phyloP scores from a whole-genome alignment of 305 asterid species.

The Ruellia speciosa region DNA sequence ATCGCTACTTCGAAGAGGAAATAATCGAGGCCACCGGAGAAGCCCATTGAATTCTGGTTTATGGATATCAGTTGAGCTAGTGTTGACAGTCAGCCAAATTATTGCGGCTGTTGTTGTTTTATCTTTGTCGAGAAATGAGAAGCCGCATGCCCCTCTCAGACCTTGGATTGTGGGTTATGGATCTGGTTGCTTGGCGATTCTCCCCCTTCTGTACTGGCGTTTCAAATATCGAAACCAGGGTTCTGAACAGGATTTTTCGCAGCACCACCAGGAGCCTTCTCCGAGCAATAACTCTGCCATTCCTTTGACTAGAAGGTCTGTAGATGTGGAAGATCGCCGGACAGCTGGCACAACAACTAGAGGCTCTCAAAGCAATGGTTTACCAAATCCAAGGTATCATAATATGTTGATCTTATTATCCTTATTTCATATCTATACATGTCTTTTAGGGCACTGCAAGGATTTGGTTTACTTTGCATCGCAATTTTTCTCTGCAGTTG shows the following conservation, averaged over 20 bases:
- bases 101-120: slow-evolving; percentile 68
- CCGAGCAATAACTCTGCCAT: slow-evolving; percentile 36
- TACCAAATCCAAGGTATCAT: slow-evolving; percentile 51
- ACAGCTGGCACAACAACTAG: slow-evolving; percentile 38
- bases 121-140: slow-evolving; percentile 66
- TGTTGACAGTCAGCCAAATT: slow-evolving; percentile 74
- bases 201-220: slow-evolving; percentile 92
- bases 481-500: no score
- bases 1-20: slow-evolving; percentile 59
- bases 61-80: slow-evolving; percentile 79
- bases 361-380: slow-evolving; percentile 35
- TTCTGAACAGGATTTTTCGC: slow-evolving; percentile 59
- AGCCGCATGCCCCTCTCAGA: slow-evolving; percentile 73
- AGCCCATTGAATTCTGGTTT: slow-evolving; percentile 79
- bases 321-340: slow-evolving; percentile 48
- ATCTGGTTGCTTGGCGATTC: slow-evolving; percentile 68
- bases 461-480: neutral
- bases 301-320: slow-evolving; percentile 39
- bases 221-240: slow-evolving; percentile 59
- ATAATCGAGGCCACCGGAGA: slow-evolving; percentile 56
- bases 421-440: neutral
- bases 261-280: slow-evolving; percentile 43
- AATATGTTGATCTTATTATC: neutral
- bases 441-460: neutral
- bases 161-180: slow-evolving; percentile 91